Conservation (phyloP, 306 rosid genomes). For the Calophaca sinica region DNA sequence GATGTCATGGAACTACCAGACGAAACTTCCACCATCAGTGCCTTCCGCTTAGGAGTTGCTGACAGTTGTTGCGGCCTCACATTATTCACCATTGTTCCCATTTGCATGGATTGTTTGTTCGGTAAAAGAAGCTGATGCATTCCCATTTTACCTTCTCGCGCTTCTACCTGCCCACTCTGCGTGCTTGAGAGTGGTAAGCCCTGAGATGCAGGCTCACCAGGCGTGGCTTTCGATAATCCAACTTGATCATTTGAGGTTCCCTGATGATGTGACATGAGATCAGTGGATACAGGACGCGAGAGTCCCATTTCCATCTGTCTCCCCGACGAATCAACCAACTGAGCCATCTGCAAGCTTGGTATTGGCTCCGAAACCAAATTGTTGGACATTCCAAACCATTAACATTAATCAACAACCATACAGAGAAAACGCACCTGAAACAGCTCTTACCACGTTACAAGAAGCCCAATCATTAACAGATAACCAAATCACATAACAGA, state of each 20-base stretch:
- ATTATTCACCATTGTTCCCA: conserved; percentile 48
- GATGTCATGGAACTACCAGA: conserved; percentile 46
- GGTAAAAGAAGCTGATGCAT: conserved; percentile 54
- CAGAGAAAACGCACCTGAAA: conserved; percentile 42
- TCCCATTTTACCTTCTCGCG: conserved; percentile 41
- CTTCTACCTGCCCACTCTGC: conserved; percentile 58
- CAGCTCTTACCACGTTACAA: conserved; percentile 27
- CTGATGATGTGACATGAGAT: conserved; percentile 56
- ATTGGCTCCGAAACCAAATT: conserved; percentile 65
- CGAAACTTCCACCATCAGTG: conserved; percentile 56
- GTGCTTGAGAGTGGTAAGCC: conserved; percentile 48
- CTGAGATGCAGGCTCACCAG: conserved; percentile 53
- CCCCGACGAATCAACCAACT: conserved; percentile 63
- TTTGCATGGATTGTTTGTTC: conserved; percentile 51
- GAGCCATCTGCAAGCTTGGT: conserved; percentile 66
- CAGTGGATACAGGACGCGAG: conserved; percentile 54
- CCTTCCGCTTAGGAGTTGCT: conserved; percentile 75
- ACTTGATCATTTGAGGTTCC: conserved; percentile 47
- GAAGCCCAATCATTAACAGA: conserved; percentile 15
- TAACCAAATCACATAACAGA: neutral
- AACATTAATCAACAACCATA: conserved; percentile 36
- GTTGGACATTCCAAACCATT: conserved; percentile 61
- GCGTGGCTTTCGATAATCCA: conserved; percentile 51
- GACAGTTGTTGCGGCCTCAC: conserved; percentile 53
- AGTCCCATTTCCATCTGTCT: conserved; percentile 62